phyloP scores from a whole-genome alignment of 345 rosid genomes.

The Cardamine resedifolia region DNA sequence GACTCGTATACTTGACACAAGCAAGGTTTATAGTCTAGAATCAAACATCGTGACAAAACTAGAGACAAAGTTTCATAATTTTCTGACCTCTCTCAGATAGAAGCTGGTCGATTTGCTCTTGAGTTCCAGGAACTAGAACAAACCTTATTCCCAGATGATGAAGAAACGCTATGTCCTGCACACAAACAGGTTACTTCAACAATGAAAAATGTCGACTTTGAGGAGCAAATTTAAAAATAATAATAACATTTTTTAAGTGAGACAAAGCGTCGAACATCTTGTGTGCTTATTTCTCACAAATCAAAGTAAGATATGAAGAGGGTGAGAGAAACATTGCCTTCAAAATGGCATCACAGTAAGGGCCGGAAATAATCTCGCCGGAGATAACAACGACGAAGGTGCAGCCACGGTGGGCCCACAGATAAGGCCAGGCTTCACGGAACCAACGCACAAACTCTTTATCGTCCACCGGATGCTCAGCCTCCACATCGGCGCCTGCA shows the following conservation, averaged over 20 bases:
- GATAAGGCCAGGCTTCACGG: conserved; percentile 97
- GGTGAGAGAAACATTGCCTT: conserved; percentile 47
- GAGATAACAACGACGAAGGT: conserved; percentile 84
- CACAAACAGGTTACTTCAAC: not conserved
- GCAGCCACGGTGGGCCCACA: conserved; percentile 82
- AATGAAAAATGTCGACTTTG: not conserved
- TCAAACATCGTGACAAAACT: not conserved
- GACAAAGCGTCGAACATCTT: conserved; percentile 17
- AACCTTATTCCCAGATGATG: conserved; percentile 89
- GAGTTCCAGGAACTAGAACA: conserved; percentile 89
- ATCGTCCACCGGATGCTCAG: conserved; percentile 52
- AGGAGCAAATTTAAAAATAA: not conserved
- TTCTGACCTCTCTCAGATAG: conserved; percentile 73
- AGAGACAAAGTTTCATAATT: not conserved
- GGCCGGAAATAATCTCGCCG: conserved; percentile 65
- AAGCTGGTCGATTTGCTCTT: conserved; percentile 77
- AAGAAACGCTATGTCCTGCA: conserved; percentile 94
- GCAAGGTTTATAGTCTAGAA: not conserved
- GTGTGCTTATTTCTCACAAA: conserved; percentile 3
- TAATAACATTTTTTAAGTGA: not conserved
- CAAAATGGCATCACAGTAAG: conserved; percentile 63
- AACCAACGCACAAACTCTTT: conserved; percentile 90
- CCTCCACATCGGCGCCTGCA: conserved; percentile 28
- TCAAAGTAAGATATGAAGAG: not conserved
- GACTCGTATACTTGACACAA: not conserved